Conservation (phyloP, 2,329 filamentous ascomycete species). For the Emericellopsis cladophorae region DNA sequence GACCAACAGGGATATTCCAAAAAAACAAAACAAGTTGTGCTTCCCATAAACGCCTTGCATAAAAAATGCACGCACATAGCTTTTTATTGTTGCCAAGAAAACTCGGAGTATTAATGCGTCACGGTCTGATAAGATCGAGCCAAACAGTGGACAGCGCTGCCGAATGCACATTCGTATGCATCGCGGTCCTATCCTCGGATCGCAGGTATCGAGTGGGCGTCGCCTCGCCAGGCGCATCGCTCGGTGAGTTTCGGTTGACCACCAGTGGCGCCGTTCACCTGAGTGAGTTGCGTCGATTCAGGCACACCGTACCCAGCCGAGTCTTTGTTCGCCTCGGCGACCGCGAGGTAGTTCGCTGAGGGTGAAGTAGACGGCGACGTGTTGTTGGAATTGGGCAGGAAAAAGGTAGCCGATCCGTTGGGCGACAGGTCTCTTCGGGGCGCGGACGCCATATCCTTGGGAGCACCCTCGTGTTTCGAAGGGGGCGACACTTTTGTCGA, state of each 20-base stretch:
- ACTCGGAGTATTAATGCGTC: too few species aligned
- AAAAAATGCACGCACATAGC: too few species aligned
- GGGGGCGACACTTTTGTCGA: slow-evolving; percentile 41
- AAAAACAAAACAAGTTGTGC: too few species aligned
- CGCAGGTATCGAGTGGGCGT: slow-evolving; percentile 35
- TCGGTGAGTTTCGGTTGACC: slow-evolving; percentile 23
- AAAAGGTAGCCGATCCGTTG: neutral
- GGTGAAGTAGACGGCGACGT: neutral
- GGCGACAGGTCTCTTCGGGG: neutral
- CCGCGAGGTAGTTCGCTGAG: neutral
- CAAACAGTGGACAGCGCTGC: too few species aligned
- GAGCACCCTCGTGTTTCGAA: slow-evolving; percentile 30
- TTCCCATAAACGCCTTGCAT: too few species aligned
- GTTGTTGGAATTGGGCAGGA: neutral
- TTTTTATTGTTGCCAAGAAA: too few species aligned
- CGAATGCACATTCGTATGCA: too few species aligned
- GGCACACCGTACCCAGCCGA: neutral
- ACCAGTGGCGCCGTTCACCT: slow-evolving; percentile 18
- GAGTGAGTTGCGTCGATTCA: too few species aligned
- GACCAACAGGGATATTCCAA: too few species aligned
- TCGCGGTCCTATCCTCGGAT: slow-evolving; percentile 22
- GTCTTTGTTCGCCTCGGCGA: neutral
- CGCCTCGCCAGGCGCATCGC: slow-evolving; percentile 32
- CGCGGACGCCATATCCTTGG: neutral
- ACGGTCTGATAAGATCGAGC: too few species aligned